phyloP scores from a whole-genome alignment of 2,329 filamentous ascomycete genomes.

The Microcyclospora tardicrescens region DNA sequence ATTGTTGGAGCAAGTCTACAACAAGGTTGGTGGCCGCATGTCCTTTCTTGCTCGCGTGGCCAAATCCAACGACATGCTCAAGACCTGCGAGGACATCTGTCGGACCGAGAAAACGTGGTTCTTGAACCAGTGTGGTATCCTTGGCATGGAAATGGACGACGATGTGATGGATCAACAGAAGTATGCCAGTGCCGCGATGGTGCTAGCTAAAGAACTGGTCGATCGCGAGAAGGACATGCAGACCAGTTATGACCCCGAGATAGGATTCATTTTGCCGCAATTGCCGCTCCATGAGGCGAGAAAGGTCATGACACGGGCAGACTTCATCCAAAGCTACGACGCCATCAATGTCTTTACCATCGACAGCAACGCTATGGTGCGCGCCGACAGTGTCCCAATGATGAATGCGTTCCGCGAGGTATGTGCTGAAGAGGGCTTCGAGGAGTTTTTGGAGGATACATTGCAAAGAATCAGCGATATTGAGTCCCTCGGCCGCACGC shows the following conservation, averaged over 20 bases:
- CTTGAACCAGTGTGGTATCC: conserved; percentile 64
- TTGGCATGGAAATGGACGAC: conserved; percentile 73
- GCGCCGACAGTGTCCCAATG: conserved; percentile 93
- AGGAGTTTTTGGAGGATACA: conserved; percentile 68
- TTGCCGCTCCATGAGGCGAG: conserved; percentile 72
- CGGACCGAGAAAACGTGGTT: conserved; percentile 65
- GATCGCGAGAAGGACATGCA: conserved; percentile 57
- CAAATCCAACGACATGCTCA: conserved; percentile 69
- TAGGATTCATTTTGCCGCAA: conserved; percentile 64
- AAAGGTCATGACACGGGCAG: conserved; percentile 87
- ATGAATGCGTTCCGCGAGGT: conserved; percentile 81
- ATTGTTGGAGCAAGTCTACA: conserved; percentile 65
- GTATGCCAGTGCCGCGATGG: conserved; percentile 87
- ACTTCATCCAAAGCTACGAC: conserved; percentile 86
- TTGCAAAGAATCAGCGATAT: conserved; percentile 81
- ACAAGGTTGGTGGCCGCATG: conserved; percentile 73
- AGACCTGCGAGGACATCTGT: conserved; percentile 61
- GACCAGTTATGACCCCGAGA: conserved; percentile 48
- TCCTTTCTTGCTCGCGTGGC: conserved; percentile 83
- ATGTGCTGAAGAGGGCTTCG: conserved; percentile 63
- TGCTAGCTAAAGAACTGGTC: conserved; percentile 82
- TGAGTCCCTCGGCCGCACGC: conserved; percentile 83
- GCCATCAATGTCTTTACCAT: conserved; percentile 93
- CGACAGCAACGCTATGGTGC: conserved; percentile 70
- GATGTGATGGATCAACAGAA: conserved; percentile 98